Evolutionary conservation across 139 green algal genomes (phyloP), one percentile per base, ranked within the genome.

Genomic region (Tetraselmis striata): DNA sequence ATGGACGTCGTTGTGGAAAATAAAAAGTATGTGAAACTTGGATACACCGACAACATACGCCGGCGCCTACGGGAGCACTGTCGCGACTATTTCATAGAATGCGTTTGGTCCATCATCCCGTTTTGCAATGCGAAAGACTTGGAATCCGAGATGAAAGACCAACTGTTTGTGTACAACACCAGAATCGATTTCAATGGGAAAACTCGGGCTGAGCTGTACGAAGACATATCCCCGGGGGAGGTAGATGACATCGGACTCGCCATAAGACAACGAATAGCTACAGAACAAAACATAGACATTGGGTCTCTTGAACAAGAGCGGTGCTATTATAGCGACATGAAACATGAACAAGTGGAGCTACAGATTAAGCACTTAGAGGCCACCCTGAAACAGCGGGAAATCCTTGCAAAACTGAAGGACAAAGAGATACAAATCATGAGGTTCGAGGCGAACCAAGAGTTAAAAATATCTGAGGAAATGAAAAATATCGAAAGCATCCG

Each of bases 61-160:
- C 45, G 45, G 45, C 45, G 45, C 11, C 18, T 67, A 18, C 5
- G 45, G 45, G 45, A 67, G 45, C 45, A 67, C 45, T 67, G 45
- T 67, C 45, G 45, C 45, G 45, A 67, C 45, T 67, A 67, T 67
- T 25, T 67, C 45, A 67, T 67, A 67, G 45, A 67, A 67, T 67
- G 18, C 45, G 45, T 67, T 18, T 67, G 45, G 45, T 67, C 45
- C 18, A 67, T 67, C 45, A 67, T 67, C 45, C 45, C 45, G 45
- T 67, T 67, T 67, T 67, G 45, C 45, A 67, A 67, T 67, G 45
- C 45, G 45, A 67, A 67, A 67, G 45, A 67, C 45, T 67, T 67
- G 45, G 45, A 67, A 67, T 67, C 45, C 45, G 45, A 67, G 45
- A 67, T 67, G 45, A 67, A 67, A 67, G 45, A 67, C 45, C 45